Percentiles rank a stretch among this genome's conserved stretches.
phyloP scores from a whole-genome alignment of 371 early-diverging fungal genomes.

The Umbelopsis sp. region DNA sequence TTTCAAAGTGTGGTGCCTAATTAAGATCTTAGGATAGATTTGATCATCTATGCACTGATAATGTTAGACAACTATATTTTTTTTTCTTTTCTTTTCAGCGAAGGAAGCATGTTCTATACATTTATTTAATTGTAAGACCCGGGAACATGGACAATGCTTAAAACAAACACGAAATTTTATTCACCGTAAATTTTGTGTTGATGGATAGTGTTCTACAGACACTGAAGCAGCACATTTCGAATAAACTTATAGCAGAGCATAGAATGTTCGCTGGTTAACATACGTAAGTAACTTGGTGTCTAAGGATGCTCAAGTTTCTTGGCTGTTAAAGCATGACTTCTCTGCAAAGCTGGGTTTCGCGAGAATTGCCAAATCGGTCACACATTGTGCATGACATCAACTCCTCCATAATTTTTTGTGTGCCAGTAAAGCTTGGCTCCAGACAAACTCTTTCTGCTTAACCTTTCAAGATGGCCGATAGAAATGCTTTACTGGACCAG shows the following conservation, averaged over 20 bases:
- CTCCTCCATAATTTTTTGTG: neutral
- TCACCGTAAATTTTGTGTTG: too few relatives aligned
- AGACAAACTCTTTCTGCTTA: neutral
- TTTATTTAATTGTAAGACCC: too few relatives aligned
- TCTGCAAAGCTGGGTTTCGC: neutral
- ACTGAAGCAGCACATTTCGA: too few relatives aligned
- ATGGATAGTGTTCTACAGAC: too few relatives aligned
- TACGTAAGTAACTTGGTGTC: too few relatives aligned
- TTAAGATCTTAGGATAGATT: neutral
- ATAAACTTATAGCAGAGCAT: too few relatives aligned
- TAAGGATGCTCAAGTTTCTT: neutral
- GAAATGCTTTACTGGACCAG: conserved; percentile 62
- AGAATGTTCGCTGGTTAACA: too few relatives aligned
- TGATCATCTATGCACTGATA: neutral
- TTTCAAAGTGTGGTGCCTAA: neutral
- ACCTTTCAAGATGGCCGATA: conserved; percentile 12
- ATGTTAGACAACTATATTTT: neutral
- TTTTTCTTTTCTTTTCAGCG: neutral
- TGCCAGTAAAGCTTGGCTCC: neutral
- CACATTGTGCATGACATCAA: conserved; percentile 11
- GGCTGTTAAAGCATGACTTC: neutral
- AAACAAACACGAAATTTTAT: too few relatives aligned
- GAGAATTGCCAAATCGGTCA: neutral
- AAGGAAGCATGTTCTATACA: neutral
- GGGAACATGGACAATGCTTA: too few relatives aligned